Percentiles rank a stretch among this genome's conserved stretches.
phyloP scores from a whole-genome alignment of 305 asterid species.

The Fraxinus albicans region DNA sequence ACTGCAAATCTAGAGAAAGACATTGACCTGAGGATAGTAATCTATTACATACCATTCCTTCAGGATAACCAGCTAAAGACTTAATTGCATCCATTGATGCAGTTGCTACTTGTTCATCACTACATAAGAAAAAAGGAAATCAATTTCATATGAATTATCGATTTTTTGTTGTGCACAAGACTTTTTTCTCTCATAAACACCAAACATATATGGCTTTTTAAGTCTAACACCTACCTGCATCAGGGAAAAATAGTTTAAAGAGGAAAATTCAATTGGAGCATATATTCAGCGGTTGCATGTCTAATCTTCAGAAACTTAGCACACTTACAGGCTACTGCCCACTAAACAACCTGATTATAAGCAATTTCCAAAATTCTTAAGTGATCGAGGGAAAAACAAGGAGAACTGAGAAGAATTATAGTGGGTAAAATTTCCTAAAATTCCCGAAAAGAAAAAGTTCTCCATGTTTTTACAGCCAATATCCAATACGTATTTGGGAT shows the following conservation, averaged over 20 bases:
- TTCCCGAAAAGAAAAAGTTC: neutral
- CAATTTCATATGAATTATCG: neutral
- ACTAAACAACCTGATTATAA: neutral
- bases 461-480: neutral
- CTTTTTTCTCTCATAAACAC: neutral
- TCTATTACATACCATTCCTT: conserved; percentile 59
- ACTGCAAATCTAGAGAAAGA: conserved; percentile 16
- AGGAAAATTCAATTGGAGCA: conserved; percentile 1
- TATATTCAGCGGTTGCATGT: neutral
- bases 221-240: neutral
- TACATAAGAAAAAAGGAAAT: conserved; percentile 24
- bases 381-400: neutral
- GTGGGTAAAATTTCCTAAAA: neutral
- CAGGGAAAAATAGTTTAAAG: neutral
- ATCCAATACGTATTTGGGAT: neutral
- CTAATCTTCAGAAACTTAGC: neutral
- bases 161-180: neutral
- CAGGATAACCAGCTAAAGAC: conserved; percentile 55
- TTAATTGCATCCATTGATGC: conserved; percentile 68
- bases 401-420: neutral
- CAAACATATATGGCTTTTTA: neutral
- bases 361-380: neutral
- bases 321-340: neutral
- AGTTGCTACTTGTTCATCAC: conserved; percentile 86
- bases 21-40: conserved; percentile 25